Base-by-base conservation (phyloP, 2,329 filamentous ascomycete genomes). In the Verticillium albo-atrum region DNA sequence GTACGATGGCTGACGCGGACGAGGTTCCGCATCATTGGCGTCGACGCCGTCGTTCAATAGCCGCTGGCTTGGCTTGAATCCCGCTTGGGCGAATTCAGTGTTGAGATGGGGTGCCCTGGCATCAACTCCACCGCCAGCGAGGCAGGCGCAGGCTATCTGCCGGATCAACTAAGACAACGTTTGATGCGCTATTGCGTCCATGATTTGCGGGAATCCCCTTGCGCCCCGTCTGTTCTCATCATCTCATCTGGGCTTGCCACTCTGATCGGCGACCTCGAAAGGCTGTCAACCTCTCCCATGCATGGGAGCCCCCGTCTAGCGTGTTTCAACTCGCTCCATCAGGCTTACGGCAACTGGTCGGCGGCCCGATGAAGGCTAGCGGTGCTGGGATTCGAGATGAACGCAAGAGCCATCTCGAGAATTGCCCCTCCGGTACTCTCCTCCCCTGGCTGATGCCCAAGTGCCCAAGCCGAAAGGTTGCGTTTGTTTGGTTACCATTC, bases 301-400 rank as follows among this genome's bases (percentile, higher is more conserved):
- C 60, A 60, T 50, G 56, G 60, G 58, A 15, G 1, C 14, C 63
- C 63, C 30, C 50, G 63, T 32, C 56, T 63, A 62, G 60, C 62
- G 60, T 51, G 63, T 64, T 64, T 64, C 63, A 64, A 58, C 54
- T 64, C 47, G 47, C 60, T 37, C 7, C 17, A 58, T 60, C 34
- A 27, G 62, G 60, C 26, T 53, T 63, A 64, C 61, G 30, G 58
- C 34, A 4, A 28, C 26, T 15, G 47, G 42, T 37, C 34, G 28
- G 9, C 23, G 7, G 26, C 55, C 58, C 56, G 15, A 61, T 59
- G 57, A 35, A 35, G 61, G 61, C 55, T 63, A 62, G 61, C 53
- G 58, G 57, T n/a, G 57, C 58, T 54, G 56, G 60, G 56, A 63
- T 64, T 58, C 63, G 58, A 63, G 62, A 64, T 64, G 62, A 63